Conservation (phyloP, 208 protist species). For the Vickermania spadyakhi region DNA sequence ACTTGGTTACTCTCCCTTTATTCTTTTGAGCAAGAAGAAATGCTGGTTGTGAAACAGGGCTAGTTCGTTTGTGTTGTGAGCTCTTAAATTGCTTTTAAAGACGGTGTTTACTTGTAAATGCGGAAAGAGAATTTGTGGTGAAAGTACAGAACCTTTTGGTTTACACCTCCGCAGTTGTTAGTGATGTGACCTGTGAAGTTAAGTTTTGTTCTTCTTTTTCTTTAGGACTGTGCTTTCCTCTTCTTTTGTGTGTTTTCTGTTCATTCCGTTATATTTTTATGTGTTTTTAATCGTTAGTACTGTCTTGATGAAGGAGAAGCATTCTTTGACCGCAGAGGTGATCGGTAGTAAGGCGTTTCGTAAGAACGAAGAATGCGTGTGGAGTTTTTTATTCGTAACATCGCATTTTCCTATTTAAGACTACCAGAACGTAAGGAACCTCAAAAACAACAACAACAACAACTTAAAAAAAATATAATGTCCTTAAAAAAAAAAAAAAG, state of each 20-base stretch:
- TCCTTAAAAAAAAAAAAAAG: constrained; percentile 5
- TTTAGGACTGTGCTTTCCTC: constrained; percentile 11
- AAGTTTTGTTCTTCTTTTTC: background rate
- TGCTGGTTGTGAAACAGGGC: too few species aligned
- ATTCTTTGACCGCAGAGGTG: background rate
- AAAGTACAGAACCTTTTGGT: too few species aligned
- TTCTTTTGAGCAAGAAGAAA: too few species aligned
- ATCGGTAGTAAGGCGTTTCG: background rate
- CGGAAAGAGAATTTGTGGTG: background rate
- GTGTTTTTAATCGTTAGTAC: background rate
- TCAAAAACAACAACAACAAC: too few species aligned
- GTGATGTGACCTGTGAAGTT: background rate
- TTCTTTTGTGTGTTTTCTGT: constrained; percentile 8
- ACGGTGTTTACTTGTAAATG: background rate
- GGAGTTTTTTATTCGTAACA: constrained; percentile 1
- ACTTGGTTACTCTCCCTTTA: too few species aligned
- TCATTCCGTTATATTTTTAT: constrained; percentile 1
- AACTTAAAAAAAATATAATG: too few species aligned
- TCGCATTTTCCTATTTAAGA: constrained; percentile 1
- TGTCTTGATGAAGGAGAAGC: background rate
- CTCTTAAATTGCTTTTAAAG: too few species aligned
- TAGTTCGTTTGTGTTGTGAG: too few species aligned
- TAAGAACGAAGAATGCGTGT: background rate
- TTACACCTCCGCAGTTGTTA: background rate
- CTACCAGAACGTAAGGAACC: too few species aligned